A percentile compares a stretch with the other conserved stretches of the same genome.
Conservation (phyloP, 352 stramenopile species). For the Thraustochytrium sp. region DNA sequence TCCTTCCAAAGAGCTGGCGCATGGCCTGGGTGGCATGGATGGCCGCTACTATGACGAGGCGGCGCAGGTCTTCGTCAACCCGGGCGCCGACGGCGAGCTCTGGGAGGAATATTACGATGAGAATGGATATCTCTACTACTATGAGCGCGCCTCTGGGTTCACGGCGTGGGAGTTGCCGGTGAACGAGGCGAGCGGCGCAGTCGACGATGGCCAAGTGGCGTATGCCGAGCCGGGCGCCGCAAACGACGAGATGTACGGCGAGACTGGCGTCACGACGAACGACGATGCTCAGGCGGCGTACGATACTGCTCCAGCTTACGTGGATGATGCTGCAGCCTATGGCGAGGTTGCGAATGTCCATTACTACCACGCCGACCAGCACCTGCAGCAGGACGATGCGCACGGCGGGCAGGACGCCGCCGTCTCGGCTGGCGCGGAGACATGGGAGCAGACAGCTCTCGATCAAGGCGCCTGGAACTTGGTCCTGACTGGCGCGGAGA, state of each 20-base stretch:
- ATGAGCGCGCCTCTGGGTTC: background rate
- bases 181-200: too few relatives aligned
- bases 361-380: too few relatives aligned
- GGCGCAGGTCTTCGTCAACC: slow-evolving; percentile 1
- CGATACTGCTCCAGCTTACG: background rate
- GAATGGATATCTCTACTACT: slow-evolving; percentile 10
- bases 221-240: background rate
- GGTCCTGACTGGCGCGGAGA: background rate
- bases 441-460: background rate
- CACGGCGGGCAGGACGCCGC: background rate
- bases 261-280: background rate
- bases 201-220: too few relatives aligned
- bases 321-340: background rate
- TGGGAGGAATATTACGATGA: slow-evolving; percentile 39
- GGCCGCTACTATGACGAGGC: background rate
- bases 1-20: too few relatives aligned
- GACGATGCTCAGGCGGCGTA: background rate
- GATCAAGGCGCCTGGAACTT: background rate
- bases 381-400: background rate
- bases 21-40: background rate
- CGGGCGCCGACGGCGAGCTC: background rate
- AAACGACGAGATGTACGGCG: background rate
- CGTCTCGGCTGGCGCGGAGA: background rate
- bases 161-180: slow-evolving; percentile 23
- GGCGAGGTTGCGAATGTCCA: too few relatives aligned